Evolutionary conservation across 2,329 filamentous ascomycete genomes (phyloP).

Genomic region (Mycocentrospora acerina): DNA sequence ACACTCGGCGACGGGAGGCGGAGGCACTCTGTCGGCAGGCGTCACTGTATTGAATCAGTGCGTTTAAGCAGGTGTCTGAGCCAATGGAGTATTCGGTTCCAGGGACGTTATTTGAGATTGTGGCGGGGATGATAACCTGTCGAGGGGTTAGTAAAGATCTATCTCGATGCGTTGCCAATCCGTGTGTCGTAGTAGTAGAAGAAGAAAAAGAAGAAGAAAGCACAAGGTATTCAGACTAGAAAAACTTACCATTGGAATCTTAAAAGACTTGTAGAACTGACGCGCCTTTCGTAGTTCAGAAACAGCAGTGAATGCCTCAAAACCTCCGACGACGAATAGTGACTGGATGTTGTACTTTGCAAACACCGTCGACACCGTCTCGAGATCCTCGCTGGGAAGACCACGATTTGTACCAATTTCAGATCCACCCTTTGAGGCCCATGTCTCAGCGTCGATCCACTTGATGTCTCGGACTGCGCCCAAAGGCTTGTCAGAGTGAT

Average conservation of each 20-base stretch:
- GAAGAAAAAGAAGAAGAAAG: too few relatives aligned
- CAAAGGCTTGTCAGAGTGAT: slow-evolving; percentile 79
- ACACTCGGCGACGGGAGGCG: slow-evolving; percentile 87
- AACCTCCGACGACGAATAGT: slow-evolving; percentile 89
- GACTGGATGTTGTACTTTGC: slow-evolving; percentile 86
- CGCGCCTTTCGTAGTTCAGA: slow-evolving; percentile 83
- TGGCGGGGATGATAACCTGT: slow-evolving; percentile 87
- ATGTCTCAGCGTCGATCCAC: slow-evolving; percentile 93
- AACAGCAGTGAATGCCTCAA: slow-evolving; percentile 92
- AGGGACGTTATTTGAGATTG: slow-evolving; percentile 97
- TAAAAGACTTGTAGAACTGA: slow-evolving; percentile 76
- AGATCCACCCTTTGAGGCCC: slow-evolving; percentile 95
- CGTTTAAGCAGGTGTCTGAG: slow-evolving; percentile 95
- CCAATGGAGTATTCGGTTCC: slow-evolving; percentile 97
- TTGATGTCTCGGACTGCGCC: slow-evolving; percentile 81
- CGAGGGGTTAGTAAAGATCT: slow-evolving; percentile 8
- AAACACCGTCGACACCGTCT: slow-evolving; percentile 78
- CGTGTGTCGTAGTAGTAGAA: too few relatives aligned
- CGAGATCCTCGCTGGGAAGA: slow-evolving; percentile 84
- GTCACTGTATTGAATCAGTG: slow-evolving; percentile 92
- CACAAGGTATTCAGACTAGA: not conserved
- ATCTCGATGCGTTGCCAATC: not conserved
- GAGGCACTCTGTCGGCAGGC: slow-evolving; percentile 97
- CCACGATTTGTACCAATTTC: slow-evolving; percentile 98
- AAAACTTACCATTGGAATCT: slow-evolving; percentile 71